A percentile compares a stretch with the other conserved stretches of the same genome.
These are phyloP conservation scores for Globisporangium nodosum DNA, from an alignment of 352 stramenopile genomes.

Conservation along the genomic window DNA sequence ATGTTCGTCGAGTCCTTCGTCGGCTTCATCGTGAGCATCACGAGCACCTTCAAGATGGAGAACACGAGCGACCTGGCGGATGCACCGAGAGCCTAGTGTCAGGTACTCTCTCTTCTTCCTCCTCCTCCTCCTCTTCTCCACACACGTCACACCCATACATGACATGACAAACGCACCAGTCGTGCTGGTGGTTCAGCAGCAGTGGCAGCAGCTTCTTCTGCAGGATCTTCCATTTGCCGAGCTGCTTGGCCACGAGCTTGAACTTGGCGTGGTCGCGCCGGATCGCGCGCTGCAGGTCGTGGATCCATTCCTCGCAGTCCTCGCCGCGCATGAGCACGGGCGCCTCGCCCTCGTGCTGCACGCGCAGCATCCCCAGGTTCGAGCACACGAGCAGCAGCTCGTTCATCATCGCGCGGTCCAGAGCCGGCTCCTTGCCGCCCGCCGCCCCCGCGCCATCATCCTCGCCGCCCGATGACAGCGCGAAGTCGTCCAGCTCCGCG, in stretches of 20 bases:
- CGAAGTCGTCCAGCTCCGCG: conserved; percentile 51
- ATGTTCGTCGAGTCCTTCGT: conserved; percentile 73
- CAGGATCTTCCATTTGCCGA: conserved; percentile 84
- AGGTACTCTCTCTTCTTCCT: not conserved
- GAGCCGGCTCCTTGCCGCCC: conserved; percentile 20
- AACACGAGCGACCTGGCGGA: conserved; percentile 60
- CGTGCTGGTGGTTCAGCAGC: conserved; percentile 82
- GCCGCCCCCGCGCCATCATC: conserved; percentile 14
- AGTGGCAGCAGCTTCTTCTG: conserved; percentile 86
- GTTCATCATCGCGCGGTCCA: conserved; percentile 83
- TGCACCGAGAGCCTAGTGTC: not conserved
- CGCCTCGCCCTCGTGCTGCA: conserved; percentile 40
- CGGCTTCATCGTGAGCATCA: conserved; percentile 88
- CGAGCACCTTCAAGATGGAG: conserved; percentile 86
- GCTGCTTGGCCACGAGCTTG: conserved; percentile 75
- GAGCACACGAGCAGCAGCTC: conserved; percentile 86
- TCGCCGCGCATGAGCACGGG: conserved; percentile 79
- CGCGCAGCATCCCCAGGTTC: conserved; percentile 77
- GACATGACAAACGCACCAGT: conserved; percentile 29
- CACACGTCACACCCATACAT: not conserved
- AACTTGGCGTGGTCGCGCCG: conserved; percentile 77
- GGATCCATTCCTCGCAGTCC: conserved; percentile 78
- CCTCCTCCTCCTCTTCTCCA: not conserved
- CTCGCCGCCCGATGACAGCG: conserved; percentile 43
- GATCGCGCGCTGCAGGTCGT: conserved; percentile 82